Evolutionary conservation across 768 basidiomycete genomes (phyloP).

Genomic region (Hericium coralloides): DNA sequence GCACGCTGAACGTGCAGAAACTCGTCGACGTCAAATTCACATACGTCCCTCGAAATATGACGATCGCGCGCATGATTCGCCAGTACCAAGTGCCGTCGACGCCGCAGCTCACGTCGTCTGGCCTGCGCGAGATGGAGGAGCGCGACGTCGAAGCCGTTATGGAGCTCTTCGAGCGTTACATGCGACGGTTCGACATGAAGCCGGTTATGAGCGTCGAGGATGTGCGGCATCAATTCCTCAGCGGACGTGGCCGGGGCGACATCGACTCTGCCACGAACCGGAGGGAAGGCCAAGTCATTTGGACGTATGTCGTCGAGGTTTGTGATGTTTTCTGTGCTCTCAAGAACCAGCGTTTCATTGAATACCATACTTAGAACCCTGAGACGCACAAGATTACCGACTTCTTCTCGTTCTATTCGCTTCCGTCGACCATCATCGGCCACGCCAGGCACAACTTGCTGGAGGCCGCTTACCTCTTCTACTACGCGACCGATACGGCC

Average conservation of each 20-base stretch:
- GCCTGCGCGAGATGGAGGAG: slow-evolving; percentile 84
- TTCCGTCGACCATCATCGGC: slow-evolving; percentile 89
- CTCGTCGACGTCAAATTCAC: slow-evolving; percentile 87
- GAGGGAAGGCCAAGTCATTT: slow-evolving; percentile 79
- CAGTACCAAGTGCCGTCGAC: slow-evolving; percentile 56
- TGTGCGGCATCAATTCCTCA: slow-evolving; percentile 78
- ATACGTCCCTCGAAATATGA: slow-evolving; percentile 78
- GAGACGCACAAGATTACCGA: slow-evolving; percentile 81
- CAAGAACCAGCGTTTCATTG: neutral
- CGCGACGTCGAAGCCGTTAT: slow-evolving; percentile 64
- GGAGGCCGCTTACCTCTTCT: slow-evolving; percentile 92
- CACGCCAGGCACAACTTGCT: slow-evolving; percentile 62
- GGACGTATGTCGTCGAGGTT: slow-evolving; percentile 95
- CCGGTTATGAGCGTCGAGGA: slow-evolving; percentile 74
- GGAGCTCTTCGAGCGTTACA: slow-evolving; percentile 65
- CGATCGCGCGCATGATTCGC: slow-evolving; percentile 84
- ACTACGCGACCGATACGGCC: slow-evolving; percentile 81
- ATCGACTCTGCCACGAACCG: slow-evolving; percentile 37
- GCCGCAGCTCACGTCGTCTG: slow-evolving; percentile 35
- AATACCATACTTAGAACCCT: slow-evolving; percentile 51
- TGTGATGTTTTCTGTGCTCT: slow-evolving; percentile 8
- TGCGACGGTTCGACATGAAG: slow-evolving; percentile 78
- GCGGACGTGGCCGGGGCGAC: slow-evolving; percentile 62
- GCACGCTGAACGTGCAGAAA: slow-evolving; percentile 85
- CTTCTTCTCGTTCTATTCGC: slow-evolving; percentile 93